Conservation (phyloP, 1,284 basidiomycete genomes). For the Wallemia hederae region DNA sequence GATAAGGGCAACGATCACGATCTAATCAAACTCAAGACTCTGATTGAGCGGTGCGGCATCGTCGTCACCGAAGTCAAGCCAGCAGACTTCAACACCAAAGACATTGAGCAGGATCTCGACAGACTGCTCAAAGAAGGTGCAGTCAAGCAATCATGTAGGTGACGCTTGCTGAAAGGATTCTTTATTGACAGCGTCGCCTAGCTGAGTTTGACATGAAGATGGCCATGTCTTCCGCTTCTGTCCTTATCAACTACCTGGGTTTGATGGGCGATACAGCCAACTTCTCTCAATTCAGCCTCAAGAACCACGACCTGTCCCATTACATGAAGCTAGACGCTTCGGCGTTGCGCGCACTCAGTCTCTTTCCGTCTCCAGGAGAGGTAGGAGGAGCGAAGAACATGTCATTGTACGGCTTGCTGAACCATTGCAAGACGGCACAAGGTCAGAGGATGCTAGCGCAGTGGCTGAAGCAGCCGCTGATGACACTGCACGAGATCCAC, state of each 20-base stretch:
- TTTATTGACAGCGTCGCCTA: no score
- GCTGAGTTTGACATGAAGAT: conserved; percentile 51
- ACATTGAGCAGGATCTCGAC: conserved; percentile 55
- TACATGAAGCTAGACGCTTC: conserved; percentile 92
- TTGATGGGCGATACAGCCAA: conserved; percentile 57
- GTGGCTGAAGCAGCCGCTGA: conserved; percentile 89
- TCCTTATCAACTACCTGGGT: conserved; percentile 52
- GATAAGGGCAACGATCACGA: conserved; percentile 39
- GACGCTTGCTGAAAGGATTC: neutral
- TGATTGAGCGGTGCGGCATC: conserved; percentile 68
- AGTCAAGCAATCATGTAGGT: neutral
- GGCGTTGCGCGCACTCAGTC: conserved; percentile 63
- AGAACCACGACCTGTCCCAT: conserved; percentile 68
- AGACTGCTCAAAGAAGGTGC: conserved; percentile 31
- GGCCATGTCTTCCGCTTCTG: conserved; percentile 51
- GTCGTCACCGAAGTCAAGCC: conserved; percentile 67
- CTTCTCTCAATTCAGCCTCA: conserved; percentile 49
- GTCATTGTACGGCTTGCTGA: conserved; percentile 63
- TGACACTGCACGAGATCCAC: conserved; percentile 71
- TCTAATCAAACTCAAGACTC: conserved; percentile 46
- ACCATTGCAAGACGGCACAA: conserved; percentile 88
- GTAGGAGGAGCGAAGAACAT: conserved; percentile 34
- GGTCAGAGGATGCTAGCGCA: conserved; percentile 66
- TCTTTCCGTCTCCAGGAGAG: conserved; percentile 43
- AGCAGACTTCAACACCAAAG: conserved; percentile 55